Percentiles rank a stretch among this genome's conserved stretches.
Evolutionary conservation across 441 rosid species (phyloP).

Genomic region (Euphorbia celastroides): DNA sequence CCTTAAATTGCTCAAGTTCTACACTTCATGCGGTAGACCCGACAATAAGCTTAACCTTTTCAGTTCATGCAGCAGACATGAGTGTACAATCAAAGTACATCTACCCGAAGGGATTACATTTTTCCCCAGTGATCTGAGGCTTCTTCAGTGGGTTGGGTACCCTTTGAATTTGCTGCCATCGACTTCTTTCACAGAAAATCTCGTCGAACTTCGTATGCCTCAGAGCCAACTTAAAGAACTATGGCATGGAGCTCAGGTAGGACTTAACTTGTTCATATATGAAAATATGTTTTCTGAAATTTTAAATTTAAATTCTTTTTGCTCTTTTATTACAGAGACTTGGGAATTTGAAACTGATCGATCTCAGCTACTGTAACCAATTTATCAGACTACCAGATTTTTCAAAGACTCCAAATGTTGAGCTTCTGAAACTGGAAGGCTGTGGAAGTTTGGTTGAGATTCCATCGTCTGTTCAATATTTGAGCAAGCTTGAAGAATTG

Average conservation of each 20-base stretch:
- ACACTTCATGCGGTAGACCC: neutral
- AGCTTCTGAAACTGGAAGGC: neutral
- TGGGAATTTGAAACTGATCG: neutral
- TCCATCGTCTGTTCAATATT: neutral
- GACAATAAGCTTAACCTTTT: neutral
- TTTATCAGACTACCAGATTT: neutral
- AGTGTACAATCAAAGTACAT: neutral
- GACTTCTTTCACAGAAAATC: neutral
- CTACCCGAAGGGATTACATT: neutral
- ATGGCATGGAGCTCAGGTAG: neutral
- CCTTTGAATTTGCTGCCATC: neutral
- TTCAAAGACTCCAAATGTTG: neutral
- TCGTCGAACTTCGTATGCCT: neutral
- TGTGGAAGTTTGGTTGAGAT: conserved; percentile 14
- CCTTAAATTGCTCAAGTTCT: neutral
- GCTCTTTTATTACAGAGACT: neutral
- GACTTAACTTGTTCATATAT: neutral
- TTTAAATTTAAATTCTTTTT: neutral
- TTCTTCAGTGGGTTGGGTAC: neutral
- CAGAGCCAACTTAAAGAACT: neutral
- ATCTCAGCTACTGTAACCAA: neutral
- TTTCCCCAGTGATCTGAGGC: neutral
- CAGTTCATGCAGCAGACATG: neutral
- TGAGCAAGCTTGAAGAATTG: conserved; percentile 1
- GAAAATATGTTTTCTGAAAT: neutral